phyloP scores from a whole-genome alignment of 2,329 filamentous ascomycete genomes.

The Talaromyces sp. region DNA sequence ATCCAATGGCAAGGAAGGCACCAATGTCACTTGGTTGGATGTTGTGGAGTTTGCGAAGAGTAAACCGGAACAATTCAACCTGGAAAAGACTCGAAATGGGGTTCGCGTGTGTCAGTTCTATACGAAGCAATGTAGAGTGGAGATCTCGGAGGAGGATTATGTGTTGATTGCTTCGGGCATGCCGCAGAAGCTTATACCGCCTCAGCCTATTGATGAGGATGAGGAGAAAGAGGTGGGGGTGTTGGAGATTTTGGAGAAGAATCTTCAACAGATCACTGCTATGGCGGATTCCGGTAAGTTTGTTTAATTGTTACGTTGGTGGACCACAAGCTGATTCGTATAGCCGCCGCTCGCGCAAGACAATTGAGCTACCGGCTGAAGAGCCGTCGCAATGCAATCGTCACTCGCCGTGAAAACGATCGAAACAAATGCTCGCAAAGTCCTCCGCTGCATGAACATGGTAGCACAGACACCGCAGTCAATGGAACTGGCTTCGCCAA shows the following conservation, averaged over 20 bases:
- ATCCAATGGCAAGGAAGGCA: constrained; percentile 60
- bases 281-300: constrained; percentile 70
- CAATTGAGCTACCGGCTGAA: constrained; percentile 80
- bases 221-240: constrained; percentile 82
- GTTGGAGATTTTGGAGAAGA: constrained; percentile 77
- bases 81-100: constrained; percentile 68
- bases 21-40: constrained; percentile 75
- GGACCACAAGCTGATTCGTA: background rate
- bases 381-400: constrained; percentile 70
- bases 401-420: constrained; percentile 57
- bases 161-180: constrained; percentile 79
- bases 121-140: constrained; percentile 75
- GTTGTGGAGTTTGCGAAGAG: constrained; percentile 80
- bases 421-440: constrained; percentile 36
- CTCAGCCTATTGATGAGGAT: constrained; percentile 78
- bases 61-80: constrained; percentile 73
- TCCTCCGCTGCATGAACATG: constrained; percentile 40
- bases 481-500: constrained; percentile 33
- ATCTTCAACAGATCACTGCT: constrained; percentile 73
- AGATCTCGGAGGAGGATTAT: constrained; percentile 87
- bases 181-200: constrained; percentile 76
- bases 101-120: constrained; percentile 75
- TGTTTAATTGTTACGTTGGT: background rate
- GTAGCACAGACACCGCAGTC: constrained; percentile 25
- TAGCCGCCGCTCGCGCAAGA: constrained; percentile 67